Evolutionary conservation across 805 yeast species (phyloP).

Genomic region (Wickerhamomyces mucosus): DNA sequence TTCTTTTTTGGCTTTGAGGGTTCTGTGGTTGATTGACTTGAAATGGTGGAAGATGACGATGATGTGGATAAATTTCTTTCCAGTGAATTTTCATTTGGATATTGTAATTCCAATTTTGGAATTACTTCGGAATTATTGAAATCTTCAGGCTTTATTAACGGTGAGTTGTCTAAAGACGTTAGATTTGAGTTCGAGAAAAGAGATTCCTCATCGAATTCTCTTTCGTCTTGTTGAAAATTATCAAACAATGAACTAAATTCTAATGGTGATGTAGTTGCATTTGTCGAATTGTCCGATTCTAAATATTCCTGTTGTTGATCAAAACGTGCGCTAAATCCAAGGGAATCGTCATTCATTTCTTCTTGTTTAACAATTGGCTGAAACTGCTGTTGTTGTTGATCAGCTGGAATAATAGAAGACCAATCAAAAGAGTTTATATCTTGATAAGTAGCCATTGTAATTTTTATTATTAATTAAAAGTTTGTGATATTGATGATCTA

Average conservation of each 20-base stretch:
- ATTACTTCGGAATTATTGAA: constrained; percentile 2
- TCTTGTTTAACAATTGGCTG: constrained; percentile 8
- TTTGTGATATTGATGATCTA: no score
- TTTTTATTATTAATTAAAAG: no score
- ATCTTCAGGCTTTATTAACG: constrained; percentile 21
- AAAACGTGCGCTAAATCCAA: constrained; percentile 19
- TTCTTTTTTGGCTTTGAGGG: constrained; percentile 27
- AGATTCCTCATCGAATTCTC: constrained; percentile 5
- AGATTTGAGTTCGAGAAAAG: constrained; percentile 16
- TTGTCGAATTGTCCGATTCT: constrained; percentile 1
- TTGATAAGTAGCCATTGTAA: constrained; percentile 13
- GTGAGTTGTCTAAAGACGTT: constrained; percentile 21
- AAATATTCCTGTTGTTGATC: constrained; percentile 3
- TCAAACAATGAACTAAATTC: constrained; percentile 21
- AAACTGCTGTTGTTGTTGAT: constrained; percentile 5
- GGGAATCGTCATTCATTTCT: constrained; percentile 9
- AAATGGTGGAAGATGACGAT: constrained; percentile 1
- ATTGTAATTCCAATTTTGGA: constrained; percentile 6
- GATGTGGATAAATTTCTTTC: not conserved
- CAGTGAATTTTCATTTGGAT: not conserved
- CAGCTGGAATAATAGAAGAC: constrained; percentile 13
- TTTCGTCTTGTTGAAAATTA: constrained; percentile 5
- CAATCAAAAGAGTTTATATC: constrained; percentile 18
- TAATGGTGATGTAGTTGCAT: constrained; percentile 15
- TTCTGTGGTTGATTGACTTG: constrained; percentile 3